Base-by-base conservation (phyloP, 768 basidiomycete genomes). In the Russula vinacea region DNA sequence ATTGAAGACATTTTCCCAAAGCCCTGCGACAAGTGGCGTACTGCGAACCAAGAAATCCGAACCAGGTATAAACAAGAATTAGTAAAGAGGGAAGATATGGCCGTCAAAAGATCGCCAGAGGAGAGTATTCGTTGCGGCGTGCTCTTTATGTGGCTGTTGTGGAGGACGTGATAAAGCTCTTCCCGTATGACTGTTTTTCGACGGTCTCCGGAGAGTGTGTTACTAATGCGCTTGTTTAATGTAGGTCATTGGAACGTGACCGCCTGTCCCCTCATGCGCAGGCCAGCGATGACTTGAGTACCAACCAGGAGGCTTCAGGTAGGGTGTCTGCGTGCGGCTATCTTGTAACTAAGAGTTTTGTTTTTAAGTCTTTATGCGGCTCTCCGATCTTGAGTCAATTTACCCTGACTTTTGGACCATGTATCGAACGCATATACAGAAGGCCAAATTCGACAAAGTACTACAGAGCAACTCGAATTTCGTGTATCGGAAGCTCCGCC, bases 181-280 rank as follows among this genome's bases (percentile, higher is more conserved):
- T 64, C 35, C 58, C 62, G 62, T 64, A 54, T 13, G 62, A 32
- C 39, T 29, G 29, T 29, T 29, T 29, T 29, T 29, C 29, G 29
- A 29, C 29, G 29, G 29, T 29, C 29, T 29, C 29, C 5, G 29
- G 29, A 29, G 2, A 29, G 29, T 29, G 29, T 29, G 29, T n/a
- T 45, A 42, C 33, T 58, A 39, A 47, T 24, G 6, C 17, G 10
- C 17, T 11, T 32, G 5, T 17, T 53, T 22, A n/a, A 6, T 37
- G 8, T 14, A 64, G 62, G 50, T 64, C 62, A 45, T 39, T 64
- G 57, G 40, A 57, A 11, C 55, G 37, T 35, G 49, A 50, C 49
- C 6, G 13, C 39, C 55, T 64, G 33, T 52, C 42, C 19, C 9
- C n/a, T 11, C 11, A 1, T 13, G 24, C 14, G 16, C 17, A 5